Percentiles rank a stretch among this genome's conserved stretches.
These are phyloP conservation scores for Cinnamomum micranthum DNA, from an alignment of 164 flowering plant genomes.

Conservation along the genomic window DNA sequence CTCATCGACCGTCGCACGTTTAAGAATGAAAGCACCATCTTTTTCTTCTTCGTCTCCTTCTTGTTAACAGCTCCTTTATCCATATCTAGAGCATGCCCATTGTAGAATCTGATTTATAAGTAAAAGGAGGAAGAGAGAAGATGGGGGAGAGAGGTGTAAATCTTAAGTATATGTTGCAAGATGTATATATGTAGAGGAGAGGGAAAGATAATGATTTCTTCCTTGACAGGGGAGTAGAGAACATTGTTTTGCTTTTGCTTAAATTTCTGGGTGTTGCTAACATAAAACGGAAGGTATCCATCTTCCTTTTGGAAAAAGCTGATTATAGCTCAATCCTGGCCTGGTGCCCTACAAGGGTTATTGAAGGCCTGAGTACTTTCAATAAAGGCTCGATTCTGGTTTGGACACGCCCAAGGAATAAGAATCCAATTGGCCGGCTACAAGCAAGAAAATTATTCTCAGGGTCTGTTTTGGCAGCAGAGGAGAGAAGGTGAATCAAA, in stretches of 20 bases:
- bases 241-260: background rate
- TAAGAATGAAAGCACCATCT: background rate
- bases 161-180: background rate
- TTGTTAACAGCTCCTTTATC: too few species aligned
- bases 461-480: too few species aligned
- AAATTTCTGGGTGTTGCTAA: background rate
- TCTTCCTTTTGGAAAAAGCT: background rate
- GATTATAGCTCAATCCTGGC: too few species aligned
- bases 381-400: too few species aligned
- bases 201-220: background rate
- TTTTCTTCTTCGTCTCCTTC: background rate
- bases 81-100: background rate
- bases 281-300: background rate
- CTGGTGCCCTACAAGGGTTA: too few species aligned
- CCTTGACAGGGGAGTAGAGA: background rate
- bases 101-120: background rate
- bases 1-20: background rate
- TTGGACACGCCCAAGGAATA: too few species aligned
- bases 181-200: background rate
- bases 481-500: too few species aligned
- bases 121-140: background rate
- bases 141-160: background rate
- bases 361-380: too few species aligned
- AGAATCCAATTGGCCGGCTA: too few species aligned
- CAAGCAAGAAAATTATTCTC: too few species aligned